These are phyloP conservation scores for Kuraishia hungarica DNA, from an alignment of 805 yeast genomes.

Conservation along the genomic window DNA sequence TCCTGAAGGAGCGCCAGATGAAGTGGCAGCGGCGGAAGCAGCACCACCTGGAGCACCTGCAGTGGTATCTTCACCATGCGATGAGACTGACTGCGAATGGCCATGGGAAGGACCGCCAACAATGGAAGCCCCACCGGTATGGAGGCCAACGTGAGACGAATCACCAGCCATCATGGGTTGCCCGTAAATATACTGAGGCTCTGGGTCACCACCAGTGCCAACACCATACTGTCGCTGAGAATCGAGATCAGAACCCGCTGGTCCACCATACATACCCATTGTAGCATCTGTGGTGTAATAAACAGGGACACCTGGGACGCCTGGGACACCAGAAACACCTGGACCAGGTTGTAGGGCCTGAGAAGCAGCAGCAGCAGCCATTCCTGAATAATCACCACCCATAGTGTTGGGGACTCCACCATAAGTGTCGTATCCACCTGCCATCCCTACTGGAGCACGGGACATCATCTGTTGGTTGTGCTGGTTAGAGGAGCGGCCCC, in stretches of 20 bases:
- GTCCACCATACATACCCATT: not conserved
- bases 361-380: slow-evolving; percentile 5
- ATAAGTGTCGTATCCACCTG: slow-evolving; percentile 9
- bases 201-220: not conserved
- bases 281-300: not conserved
- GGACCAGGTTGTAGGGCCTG: slow-evolving; percentile 5
- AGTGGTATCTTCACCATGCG: not conserved
- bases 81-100: not conserved
- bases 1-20: not conserved
- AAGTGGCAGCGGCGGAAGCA: not conserved
- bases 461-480: slow-evolving; percentile 8
- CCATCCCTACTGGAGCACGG: slow-evolving; percentile 6
- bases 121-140: not conserved
- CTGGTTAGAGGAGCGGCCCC: slow-evolving; percentile 50
- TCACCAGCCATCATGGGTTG: not conserved
- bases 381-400: slow-evolving; percentile 1
- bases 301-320: not conserved
- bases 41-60: not conserved
- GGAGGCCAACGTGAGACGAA: not conserved
- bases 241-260: not conserved
- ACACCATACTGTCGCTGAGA: not conserved
- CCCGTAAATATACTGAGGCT: not conserved
- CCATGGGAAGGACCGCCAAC: not conserved
- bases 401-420: slow-evolving; percentile 3
- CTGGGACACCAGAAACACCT: slow-evolving; percentile 2